Evolutionary conservation across 257 asterid genomes (phyloP).

Genomic region (Ophiorrhiza pumila): DNA sequence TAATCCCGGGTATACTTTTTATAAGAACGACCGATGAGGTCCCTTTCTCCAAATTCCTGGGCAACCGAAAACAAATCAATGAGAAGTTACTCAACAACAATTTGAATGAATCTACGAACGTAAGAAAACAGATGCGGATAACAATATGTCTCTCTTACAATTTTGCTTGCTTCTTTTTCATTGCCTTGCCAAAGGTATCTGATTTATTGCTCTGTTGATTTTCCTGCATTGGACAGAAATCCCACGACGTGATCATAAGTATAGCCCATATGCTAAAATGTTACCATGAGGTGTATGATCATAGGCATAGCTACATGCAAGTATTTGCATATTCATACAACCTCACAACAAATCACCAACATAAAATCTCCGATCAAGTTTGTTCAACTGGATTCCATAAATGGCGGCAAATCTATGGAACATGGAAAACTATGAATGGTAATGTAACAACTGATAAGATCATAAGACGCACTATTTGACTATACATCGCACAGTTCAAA

Average conservation of each 20-base stretch:
- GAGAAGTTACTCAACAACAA: constrained; percentile 13
- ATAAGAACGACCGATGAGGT: constrained; percentile 57
- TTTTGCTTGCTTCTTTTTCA: constrained; percentile 40
- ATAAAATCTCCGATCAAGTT: neutral
- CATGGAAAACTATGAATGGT: neutral
- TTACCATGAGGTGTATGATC: neutral
- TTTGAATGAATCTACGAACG: neutral
- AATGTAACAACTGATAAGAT: neutral
- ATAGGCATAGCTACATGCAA: neutral
- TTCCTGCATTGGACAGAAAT: constrained; percentile 27
- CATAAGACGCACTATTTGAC: neutral
- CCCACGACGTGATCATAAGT: neutral
- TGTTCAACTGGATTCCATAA: neutral
- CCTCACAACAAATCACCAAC: neutral
- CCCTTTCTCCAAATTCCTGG: constrained; percentile 40
- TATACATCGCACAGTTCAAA: neutral
- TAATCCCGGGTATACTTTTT: constrained; percentile 50
- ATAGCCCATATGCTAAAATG: neutral
- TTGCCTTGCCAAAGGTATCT: constrained; percentile 30
- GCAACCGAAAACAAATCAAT: constrained; percentile 14
- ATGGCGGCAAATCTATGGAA: neutral
- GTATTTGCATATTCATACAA: neutral
- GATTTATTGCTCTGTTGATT: constrained; percentile 28
- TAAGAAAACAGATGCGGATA: neutral
- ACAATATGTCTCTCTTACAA: constrained; percentile 43